These are phyloP conservation scores for Lichenothelia convexa DNA, from an alignment of 495 filamentous ascomycete species.

Conservation along the genomic window DNA sequence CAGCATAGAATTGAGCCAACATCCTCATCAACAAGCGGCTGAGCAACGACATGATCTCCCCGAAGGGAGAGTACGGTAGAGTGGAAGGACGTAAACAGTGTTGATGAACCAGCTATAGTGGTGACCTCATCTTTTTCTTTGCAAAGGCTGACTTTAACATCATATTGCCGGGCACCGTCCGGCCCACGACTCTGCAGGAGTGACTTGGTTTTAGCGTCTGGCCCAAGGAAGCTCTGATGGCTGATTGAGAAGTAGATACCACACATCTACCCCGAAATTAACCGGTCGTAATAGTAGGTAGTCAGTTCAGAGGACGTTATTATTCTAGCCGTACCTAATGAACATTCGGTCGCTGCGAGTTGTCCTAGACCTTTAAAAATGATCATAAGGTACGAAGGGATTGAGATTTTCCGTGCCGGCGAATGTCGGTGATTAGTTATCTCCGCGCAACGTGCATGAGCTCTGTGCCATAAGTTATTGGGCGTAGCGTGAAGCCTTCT, in stretches of 20 bases:
- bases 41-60: constrained; percentile 48
- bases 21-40: constrained; percentile 47
- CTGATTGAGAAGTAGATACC: constrained; percentile 44
- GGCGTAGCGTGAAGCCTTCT: too few species aligned
- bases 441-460: too few species aligned
- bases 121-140: neutral
- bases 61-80: constrained; percentile 79
- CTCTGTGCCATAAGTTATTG: too few species aligned
- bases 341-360: too few species aligned
- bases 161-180: constrained; percentile 26
- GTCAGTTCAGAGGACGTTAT: too few species aligned
- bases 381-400: too few species aligned
- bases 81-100: constrained; percentile 38
- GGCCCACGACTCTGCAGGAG: constrained; percentile 37
- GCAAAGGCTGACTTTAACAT: neutral
- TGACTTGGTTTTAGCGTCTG: constrained; percentile 24
- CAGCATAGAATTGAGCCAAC: constrained; percentile 72
- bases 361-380: too few species aligned
- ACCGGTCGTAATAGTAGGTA: too few species aligned
- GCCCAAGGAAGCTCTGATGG: constrained; percentile 15
- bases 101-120: too few species aligned
- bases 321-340: too few species aligned
- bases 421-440: too few species aligned
- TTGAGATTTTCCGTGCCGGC: too few species aligned
- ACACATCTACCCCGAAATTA: constrained; percentile 38